Evolutionary conservation across 2,329 filamentous ascomycete species (phyloP).

Genomic region (Aureobasidium sp.): DNA sequence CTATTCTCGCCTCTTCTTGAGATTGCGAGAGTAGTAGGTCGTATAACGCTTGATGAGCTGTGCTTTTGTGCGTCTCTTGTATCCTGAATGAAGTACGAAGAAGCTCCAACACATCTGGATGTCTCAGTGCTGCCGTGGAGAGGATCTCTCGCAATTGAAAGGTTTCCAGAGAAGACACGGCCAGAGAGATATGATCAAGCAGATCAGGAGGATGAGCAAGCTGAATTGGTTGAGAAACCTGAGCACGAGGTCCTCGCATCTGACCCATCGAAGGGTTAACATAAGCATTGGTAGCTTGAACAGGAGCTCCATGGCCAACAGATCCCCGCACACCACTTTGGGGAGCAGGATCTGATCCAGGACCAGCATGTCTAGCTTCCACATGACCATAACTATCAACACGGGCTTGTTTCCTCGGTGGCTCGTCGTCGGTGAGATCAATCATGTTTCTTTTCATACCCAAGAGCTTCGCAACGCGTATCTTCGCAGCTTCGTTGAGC

Average conservation of each 20-base stretch:
- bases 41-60: neutral
- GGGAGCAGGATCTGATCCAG: neutral
- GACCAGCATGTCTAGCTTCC: neutral
- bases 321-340: neutral
- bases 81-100: neutral
- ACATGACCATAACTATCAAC: neutral
- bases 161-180: neutral
- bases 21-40: neutral
- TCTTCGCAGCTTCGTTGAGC: neutral
- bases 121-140: neutral
- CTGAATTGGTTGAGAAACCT: neutral
- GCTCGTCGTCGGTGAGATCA: neutral
- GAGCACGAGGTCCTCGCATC: neutral
- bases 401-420: neutral
- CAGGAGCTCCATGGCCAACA: neutral
- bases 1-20: neutral
- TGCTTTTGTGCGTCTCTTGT: neutral
- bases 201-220: neutral
- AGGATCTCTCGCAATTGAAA: neutral
- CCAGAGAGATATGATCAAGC: neutral
- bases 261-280: neutral
- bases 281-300: neutral
- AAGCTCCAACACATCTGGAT: neutral
- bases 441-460: neutral
- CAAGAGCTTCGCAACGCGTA: neutral